phyloP scores from a whole-genome alignment of 306 rosid species.

The Cucurbita ficifolia region DNA sequence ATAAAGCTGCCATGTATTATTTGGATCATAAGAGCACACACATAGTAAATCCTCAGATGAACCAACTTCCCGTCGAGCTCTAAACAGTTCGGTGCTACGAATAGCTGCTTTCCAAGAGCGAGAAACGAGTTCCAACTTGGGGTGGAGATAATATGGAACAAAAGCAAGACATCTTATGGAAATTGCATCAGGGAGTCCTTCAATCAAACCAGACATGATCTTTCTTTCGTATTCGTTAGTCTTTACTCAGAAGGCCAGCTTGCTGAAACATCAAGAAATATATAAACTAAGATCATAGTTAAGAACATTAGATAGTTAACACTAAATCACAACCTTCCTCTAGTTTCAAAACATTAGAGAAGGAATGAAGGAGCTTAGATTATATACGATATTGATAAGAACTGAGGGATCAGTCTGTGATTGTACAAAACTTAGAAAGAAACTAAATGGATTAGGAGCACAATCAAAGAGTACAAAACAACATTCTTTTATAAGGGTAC shows the following conservation, averaged over 20 bases:
- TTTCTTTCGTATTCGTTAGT: conserved; percentile 8
- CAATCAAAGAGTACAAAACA: neutral
- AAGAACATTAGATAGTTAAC: neutral
- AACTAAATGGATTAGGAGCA: neutral
- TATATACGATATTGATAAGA: neutral
- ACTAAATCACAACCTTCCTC: neutral
- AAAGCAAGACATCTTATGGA: conserved; percentile 87
- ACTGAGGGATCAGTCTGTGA: neutral
- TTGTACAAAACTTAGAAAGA: neutral
- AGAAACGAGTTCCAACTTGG: conserved; percentile 68
- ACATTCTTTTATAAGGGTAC: no score
- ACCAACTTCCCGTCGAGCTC: conserved; percentile 70
- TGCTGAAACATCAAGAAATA: conserved; percentile 10
- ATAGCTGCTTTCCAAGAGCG: conserved; percentile 74
- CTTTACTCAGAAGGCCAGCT: conserved; percentile 9
- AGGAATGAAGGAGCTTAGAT: neutral
- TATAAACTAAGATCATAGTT: neutral
- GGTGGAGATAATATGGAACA: conserved; percentile 78
- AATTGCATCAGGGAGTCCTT: conserved; percentile 87
- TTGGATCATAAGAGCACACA: conserved; percentile 76
- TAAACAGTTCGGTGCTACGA: conserved; percentile 62
- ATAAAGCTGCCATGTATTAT: conserved; percentile 82
- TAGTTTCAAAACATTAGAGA: neutral
- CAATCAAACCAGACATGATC: conserved; percentile 76
- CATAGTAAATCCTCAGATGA: conserved; percentile 61